Percentiles rank a stretch among this genome's conserved stretches.
phyloP scores from a whole-genome alignment of 2,329 filamentous ascomycete species.

The Grosmannia penicillata region DNA sequence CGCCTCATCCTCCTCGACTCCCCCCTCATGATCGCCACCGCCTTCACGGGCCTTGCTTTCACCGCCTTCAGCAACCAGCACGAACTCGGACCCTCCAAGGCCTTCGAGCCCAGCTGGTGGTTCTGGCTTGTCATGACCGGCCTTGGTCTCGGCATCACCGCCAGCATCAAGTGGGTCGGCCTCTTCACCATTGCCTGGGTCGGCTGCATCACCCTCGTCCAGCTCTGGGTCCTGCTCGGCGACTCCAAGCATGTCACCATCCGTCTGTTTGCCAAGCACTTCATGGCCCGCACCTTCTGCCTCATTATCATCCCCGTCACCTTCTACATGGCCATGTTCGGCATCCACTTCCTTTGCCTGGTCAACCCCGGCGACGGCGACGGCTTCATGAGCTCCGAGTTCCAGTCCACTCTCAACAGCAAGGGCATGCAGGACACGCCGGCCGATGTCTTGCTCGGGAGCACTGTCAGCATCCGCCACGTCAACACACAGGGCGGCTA shows the following conservation, averaged over 20 bases:
- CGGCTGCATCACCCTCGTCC: constrained; percentile 73
- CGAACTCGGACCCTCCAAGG: constrained; percentile 76
- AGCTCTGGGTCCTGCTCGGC: constrained; percentile 89
- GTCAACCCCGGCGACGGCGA: constrained; percentile 93
- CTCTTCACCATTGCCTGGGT: constrained; percentile 99
- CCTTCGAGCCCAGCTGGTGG: constrained; percentile 89
- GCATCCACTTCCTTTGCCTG: constrained; percentile 86
- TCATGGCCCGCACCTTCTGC: constrained; percentile 81
- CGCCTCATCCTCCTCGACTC: constrained; percentile 93
- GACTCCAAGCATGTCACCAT: constrained; percentile 76
- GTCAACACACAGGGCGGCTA: constrained; percentile 97
- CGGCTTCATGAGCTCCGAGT: constrained; percentile 99
- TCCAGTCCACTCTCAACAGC: constrained; percentile 91
- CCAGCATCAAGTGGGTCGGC: constrained; percentile 97
- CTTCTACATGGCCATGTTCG: constrained; percentile 97
- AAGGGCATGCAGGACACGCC: constrained; percentile 94
- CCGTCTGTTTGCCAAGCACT: constrained; percentile 82
- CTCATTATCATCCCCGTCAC: constrained; percentile 75
- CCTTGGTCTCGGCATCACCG: constrained; percentile 73
- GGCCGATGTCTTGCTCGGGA: constrained; percentile 81
- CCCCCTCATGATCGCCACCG: constrained; percentile 83
- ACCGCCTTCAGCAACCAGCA: constrained; percentile 93
- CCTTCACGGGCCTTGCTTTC: constrained; percentile 80
- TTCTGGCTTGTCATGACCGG: constrained; percentile 89
- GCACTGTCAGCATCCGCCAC: constrained; percentile 73